Conservation (phyloP, 2,329 filamentous ascomycete genomes). For the Akanthomyces lecanii region DNA sequence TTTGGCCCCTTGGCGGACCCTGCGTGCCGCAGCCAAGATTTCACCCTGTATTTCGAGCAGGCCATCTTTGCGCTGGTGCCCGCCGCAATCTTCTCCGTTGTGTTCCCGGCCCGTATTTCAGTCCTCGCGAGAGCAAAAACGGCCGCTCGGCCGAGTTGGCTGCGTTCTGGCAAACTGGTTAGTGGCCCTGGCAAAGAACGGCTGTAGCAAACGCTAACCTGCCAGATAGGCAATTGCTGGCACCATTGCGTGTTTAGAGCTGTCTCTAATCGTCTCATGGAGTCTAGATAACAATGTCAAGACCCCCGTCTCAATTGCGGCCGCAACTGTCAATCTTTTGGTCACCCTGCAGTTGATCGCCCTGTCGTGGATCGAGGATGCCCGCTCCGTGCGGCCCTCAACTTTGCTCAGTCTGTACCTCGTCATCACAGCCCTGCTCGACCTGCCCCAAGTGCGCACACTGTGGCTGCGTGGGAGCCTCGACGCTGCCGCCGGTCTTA, state of each 20-base stretch:
- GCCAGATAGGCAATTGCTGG: neutral
- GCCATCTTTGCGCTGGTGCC: constrained; percentile 3
- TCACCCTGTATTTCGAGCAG: constrained; percentile 14
- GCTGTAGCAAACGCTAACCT: neutral
- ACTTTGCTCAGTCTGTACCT: constrained; percentile 28
- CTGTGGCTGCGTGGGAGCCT: constrained; percentile 27
- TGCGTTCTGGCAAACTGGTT: neutral
- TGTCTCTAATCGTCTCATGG: constrained; percentile 3
- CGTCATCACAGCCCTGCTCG: constrained; percentile 28
- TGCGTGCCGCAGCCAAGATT: constrained; percentile 7
- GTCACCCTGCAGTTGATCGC: constrained; percentile 24
- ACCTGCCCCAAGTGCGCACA: constrained; percentile 28
- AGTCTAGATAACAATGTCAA: neutral
- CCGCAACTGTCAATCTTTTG: constrained; percentile 20
- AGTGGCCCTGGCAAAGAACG: neutral
- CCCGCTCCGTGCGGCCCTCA: constrained; percentile 29
- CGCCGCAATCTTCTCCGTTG: constrained; percentile 11
- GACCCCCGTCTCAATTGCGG: neutral
- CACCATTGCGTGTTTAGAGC: constrained; percentile 1
- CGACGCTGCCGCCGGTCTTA: constrained; percentile 22
- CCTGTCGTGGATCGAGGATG: constrained; percentile 31
- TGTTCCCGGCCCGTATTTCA: constrained; percentile 4
- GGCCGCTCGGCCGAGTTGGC: neutral
- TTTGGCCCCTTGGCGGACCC: constrained; percentile 11
- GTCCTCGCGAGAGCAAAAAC: neutral